Evolutionary conservation across 345 rosid genomes (phyloP).

Genomic region (Pugionium dolabratum): DNA sequence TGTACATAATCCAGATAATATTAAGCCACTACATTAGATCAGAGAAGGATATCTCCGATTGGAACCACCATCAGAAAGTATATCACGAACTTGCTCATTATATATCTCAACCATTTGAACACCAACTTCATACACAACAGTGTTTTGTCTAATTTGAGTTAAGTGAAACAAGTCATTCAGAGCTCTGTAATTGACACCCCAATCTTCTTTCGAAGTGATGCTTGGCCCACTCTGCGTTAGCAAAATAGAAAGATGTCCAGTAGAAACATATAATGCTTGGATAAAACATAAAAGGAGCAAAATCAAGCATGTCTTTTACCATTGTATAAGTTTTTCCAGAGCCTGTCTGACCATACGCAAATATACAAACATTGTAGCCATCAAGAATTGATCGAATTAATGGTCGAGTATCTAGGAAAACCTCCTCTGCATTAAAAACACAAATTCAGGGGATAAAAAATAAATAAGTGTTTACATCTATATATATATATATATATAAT

Average conservation of each 20-base stretch:
- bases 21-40: conserved; percentile 10
- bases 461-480: not conserved
- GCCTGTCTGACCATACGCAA: conserved; percentile 99
- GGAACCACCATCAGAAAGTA: conserved; percentile 67
- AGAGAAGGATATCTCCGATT: conserved; percentile 91
- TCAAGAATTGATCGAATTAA: conserved; percentile 93
- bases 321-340: conserved; percentile 98
- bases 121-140: conserved; percentile 80
- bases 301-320: conserved; percentile 49
- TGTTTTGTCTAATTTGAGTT: conserved; percentile 65
- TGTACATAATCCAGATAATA: conserved; percentile 14
- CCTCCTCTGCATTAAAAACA: conserved; percentile 64
- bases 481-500: not conserved
- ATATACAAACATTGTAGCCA: conserved; percentile 93
- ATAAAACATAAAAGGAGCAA: conserved; percentile 12
- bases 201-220: conserved; percentile 70
- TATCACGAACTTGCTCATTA: conserved; percentile 97
- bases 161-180: conserved; percentile 87
- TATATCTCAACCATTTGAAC: conserved; percentile 99
- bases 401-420: conserved; percentile 85
- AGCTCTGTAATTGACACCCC: conserved; percentile 98
- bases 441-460: conserved; percentile 8
- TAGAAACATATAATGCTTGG: conserved; percentile 22
- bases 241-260: conserved; percentile 25
- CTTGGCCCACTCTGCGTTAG: conserved; percentile 80